Conservation (phyloP, 2,329 filamentous ascomycete species). For the Colletotrichum sp. region DNA sequence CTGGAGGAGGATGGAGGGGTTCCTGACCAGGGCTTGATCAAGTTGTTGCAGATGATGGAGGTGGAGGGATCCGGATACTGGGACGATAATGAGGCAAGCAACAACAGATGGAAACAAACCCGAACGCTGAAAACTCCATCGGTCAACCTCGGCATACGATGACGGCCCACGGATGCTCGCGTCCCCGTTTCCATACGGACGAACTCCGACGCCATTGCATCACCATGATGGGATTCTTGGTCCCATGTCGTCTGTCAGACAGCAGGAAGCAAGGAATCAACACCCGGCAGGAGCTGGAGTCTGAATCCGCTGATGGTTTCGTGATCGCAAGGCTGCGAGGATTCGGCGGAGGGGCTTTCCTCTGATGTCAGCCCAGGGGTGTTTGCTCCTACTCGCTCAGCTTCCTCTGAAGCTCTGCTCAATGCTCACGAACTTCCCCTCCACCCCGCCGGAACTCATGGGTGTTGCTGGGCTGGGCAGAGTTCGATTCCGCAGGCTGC, state of each 20-base stretch:
- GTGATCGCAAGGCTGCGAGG: conserved; percentile 8
- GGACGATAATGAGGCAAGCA: conserved; percentile 8
- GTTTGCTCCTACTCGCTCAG: neutral
- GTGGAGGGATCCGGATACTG: neutral
- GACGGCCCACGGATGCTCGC: neutral
- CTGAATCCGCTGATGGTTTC: conserved; percentile 4
- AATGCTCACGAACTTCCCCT: neutral
- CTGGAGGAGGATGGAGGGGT: neutral
- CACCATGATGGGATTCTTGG: neutral
- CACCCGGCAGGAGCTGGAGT: neutral
- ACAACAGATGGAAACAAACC: neutral
- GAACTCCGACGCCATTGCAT: neutral
- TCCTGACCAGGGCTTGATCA: neutral
- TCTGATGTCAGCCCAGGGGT: conserved; percentile 7
- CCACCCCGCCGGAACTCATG: neutral
- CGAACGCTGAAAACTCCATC: neutral
- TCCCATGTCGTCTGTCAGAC: neutral
- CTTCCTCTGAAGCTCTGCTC: neutral
- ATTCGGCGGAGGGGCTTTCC: neutral
- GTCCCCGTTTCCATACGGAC: neutral
- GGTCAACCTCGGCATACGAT: neutral
- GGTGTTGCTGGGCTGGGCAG: conserved; percentile 4
- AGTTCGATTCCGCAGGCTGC: neutral
- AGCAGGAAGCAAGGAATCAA: neutral
- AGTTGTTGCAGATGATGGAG: neutral